Base-by-base conservation (phyloP, 1,284 basidiomycete genomes). In the Salmacisia buchloeana region DNA sequence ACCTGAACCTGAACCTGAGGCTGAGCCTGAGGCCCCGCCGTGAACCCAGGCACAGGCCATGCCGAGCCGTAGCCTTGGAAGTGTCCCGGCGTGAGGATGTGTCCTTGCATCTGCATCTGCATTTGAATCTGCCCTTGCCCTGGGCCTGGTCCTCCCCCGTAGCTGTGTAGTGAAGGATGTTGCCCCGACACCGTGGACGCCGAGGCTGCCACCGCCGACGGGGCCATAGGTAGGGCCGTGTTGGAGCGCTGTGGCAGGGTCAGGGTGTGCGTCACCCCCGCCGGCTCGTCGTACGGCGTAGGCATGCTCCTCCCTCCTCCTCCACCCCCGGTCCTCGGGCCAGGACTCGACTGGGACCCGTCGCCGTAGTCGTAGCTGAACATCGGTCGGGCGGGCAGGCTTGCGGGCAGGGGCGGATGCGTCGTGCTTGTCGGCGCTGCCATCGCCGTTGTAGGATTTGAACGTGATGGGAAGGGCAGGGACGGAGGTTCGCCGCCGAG, bases 211-310 rank as follows among this genome's bases (percentile, higher is more conserved):
- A n/a, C 41, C 6, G 10, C 41, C 41, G 18, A 21, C 1, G 18
- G 18, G 41, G 15, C 41, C 18, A 43, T 2, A 12, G 41, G 41
- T 9, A 18, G 6, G 41, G 41, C 41, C 18, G 49, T n/a, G n/a
- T n/a, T n/a, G n/a, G n/a, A n/a, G n/a, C n/a, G n/a, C n/a, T n/a
- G n/a, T n/a, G n/a, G 49, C 29, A 54, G 4, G 12, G 49, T 3
- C 12, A 54, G 31, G 29, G 49, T 54, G 21, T 54, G 49, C 10
- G 29, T 31, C 27, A 27, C 49, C n/a, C 25, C 49, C 31, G 49
- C 49, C 31, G 18, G 49, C 29, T 54, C 49, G 27, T 54, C 49
- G 27, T 54, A 54, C 12, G 49, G 49, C 15, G 49, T 31, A 54
- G 49, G 49, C 25, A 31, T 54, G 15, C 18, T 31, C 49, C 49